Conservation (phyloP, 345 rosid genomes). For the Populus tremula region DNA sequence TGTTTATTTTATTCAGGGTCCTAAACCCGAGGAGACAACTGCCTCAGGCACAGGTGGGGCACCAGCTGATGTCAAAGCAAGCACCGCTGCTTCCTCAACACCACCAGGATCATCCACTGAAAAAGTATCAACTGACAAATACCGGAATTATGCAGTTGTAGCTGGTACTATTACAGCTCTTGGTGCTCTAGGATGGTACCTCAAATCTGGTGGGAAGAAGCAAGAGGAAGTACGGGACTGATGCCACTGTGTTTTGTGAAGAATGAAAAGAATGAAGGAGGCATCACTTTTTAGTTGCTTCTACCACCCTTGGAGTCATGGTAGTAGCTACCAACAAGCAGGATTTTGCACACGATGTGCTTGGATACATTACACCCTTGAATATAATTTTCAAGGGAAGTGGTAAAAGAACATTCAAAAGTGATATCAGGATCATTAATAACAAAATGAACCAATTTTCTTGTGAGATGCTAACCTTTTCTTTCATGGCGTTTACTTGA, state of each 20-base stretch:
- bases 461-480: no score
- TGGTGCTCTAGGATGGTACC: conserved; percentile 87
- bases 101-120: conserved; percentile 47
- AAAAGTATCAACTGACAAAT: conserved; percentile 67
- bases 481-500: no score
- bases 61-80: conserved; percentile 43
- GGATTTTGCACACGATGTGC: background rate
- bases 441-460: no score
- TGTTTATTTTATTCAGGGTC: conserved; percentile 49
- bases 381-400: no score
- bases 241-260: conserved; percentile 12
- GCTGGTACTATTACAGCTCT: conserved; percentile 60
- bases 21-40: conserved; percentile 59
- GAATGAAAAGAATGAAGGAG: conserved; percentile 7
- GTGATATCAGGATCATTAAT: no score
- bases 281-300: background rate
- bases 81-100: conserved; percentile 38
- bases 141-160: conserved; percentile 76
- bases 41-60: conserved; percentile 37
- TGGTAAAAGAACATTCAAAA: no score
- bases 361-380: no score
- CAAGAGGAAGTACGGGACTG: conserved; percentile 59
- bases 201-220: conserved; percentile 71
- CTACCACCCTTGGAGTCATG: background rate
- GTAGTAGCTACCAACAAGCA: conserved; percentile 7